Evolutionary conservation across 768 basidiomycete species (phyloP).

Genomic region (Jaapia argillacea): DNA sequence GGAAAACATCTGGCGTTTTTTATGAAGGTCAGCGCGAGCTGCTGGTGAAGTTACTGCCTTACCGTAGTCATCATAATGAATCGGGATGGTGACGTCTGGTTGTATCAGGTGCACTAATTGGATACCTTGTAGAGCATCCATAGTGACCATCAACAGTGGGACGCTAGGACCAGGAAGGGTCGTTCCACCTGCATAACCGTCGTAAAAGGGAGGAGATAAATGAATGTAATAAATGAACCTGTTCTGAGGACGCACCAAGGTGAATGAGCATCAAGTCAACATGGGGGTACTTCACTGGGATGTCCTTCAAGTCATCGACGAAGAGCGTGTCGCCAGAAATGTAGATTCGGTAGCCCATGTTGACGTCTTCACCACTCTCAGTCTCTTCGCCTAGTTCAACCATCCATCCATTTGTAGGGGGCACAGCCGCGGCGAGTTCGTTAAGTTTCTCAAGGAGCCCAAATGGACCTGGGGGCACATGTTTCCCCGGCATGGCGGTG

Average conservation of each 20-base stretch:
- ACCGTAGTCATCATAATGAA: slow-evolving; percentile 21
- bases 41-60: slow-evolving; percentile 17
- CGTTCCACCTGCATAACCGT: slow-evolving; percentile 12
- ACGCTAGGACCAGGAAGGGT: slow-evolving; percentile 15
- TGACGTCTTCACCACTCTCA: slow-evolving; percentile 5
- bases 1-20: neutral
- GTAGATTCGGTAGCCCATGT: slow-evolving; percentile 17
- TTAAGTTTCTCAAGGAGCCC: slow-evolving; percentile 15
- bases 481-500: slow-evolving; percentile 20
- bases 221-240: too few species aligned
- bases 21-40: neutral
- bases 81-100: slow-evolving; percentile 22
- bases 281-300: slow-evolving; percentile 20
- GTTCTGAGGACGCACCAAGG: slow-evolving; percentile 9
- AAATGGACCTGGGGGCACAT: slow-evolving; percentile 13
- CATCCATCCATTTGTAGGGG: slow-evolving; percentile 20
- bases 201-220: neutral
- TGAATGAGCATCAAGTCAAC: slow-evolving; percentile 22
- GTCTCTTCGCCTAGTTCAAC: slow-evolving; percentile 10
- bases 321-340: slow-evolving; percentile 23
- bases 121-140: slow-evolving; percentile 23
- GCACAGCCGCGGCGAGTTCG: slow-evolving; percentile 16
- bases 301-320: slow-evolving; percentile 21
- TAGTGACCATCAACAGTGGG: slow-evolving; percentile 18
- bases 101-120: slow-evolving; percentile 20